phyloP scores from a whole-genome alignment of 2,329 filamentous ascomycete genomes.

The Phialophora tarda region DNA sequence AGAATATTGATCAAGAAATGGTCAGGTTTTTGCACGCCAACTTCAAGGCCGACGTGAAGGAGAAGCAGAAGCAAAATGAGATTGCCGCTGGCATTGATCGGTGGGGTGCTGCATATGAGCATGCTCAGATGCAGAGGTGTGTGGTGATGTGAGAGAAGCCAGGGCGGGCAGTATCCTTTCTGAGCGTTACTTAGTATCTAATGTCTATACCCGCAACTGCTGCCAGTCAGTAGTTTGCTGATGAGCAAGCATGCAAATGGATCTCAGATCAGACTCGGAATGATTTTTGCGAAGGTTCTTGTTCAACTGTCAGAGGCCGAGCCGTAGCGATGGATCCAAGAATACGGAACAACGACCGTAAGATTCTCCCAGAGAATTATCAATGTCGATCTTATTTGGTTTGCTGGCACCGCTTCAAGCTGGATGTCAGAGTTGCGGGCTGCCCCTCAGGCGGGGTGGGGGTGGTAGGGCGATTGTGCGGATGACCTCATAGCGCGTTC shows the following conservation, averaged over 20 bases:
- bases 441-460: not conserved
- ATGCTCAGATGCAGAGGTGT: constrained; percentile 48
- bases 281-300: not conserved
- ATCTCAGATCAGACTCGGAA: not conserved
- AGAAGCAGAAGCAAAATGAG: constrained; percentile 74
- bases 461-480: not conserved
- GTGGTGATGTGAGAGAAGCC: constrained; percentile 37
- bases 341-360: not conserved
- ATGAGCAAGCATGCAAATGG: not conserved
- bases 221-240: not conserved
- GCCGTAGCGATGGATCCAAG: not conserved
- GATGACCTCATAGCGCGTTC: not conserved
- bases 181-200: not conserved
- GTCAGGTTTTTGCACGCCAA: constrained; percentile 74
- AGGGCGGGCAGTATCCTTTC: not conserved
- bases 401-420: not conserved
- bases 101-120: constrained; percentile 69
- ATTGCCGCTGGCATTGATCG: constrained; percentile 74
- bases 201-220: constrained; percentile 1
- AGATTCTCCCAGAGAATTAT: not conserved
- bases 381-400: not conserved
- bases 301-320: not conserved
- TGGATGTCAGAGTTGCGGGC: not conserved
- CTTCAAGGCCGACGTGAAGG: constrained; percentile 73
- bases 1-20: constrained; percentile 72